phyloP scores from a whole-genome alignment of 1,139 yeast genomes.

The Debaryomyces sp. region DNA sequence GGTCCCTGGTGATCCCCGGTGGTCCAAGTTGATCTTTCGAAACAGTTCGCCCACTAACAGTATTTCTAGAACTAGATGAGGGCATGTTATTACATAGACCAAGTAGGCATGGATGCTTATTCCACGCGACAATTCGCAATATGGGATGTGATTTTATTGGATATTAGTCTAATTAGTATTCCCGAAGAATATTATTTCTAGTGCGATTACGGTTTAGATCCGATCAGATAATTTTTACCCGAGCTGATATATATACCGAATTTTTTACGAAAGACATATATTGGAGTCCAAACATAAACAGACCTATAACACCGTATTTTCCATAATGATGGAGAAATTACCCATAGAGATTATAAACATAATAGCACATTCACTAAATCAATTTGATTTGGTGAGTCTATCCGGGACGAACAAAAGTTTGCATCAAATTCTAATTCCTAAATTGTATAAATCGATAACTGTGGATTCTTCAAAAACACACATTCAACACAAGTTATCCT shows the following conservation, averaged over 20 bases:
- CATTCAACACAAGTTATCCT: background rate
- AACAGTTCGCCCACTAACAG: too few relatives aligned
- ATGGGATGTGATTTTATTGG: background rate
- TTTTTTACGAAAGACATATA: background rate
- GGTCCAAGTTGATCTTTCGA: too few relatives aligned
- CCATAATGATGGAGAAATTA: slow-evolving; percentile 18
- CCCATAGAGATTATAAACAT: slow-evolving; percentile 26
- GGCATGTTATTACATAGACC: background rate
- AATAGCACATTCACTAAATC: slow-evolving; percentile 19
- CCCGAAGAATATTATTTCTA: background rate
- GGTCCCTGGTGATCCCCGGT: too few relatives aligned
- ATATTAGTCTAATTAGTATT: background rate
- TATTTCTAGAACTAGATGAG: too few relatives aligned
- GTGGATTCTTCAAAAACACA: slow-evolving; percentile 18
- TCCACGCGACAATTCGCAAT: background rate
- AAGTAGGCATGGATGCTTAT: too few relatives aligned
- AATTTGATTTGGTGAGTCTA: slow-evolving; percentile 21
- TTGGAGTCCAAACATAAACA: background rate
- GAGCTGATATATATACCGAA: background rate
- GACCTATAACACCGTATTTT: background rate
- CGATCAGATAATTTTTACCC: slow-evolving; percentile 17
- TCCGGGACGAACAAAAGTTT: slow-evolving; percentile 19
- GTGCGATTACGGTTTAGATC: slow-evolving; percentile 14
- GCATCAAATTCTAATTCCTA: slow-evolving; percentile 18
- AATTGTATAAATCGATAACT: slow-evolving; percentile 23